A percentile compares a stretch with the other conserved stretches of the same genome.
These are phyloP conservation scores for Trichophyton benhamiae DNA, from an alignment of 2,329 filamentous ascomycete species.

Conservation along the genomic window DNA sequence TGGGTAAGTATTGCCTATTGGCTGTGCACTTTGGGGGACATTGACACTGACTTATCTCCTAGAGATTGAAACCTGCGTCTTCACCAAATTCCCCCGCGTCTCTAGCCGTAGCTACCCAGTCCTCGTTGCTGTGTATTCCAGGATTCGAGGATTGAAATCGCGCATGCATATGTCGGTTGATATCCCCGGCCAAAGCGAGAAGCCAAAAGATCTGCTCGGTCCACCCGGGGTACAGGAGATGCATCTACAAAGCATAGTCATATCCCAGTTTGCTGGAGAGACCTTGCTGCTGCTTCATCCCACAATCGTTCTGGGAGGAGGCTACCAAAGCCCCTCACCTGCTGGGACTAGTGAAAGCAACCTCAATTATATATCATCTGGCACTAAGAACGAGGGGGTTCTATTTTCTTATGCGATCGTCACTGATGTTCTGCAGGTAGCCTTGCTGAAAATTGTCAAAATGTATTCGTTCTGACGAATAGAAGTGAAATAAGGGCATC, in stretches of 20 bases:
- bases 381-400: not conserved
- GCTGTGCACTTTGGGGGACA: not conserved
- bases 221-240: not conserved
- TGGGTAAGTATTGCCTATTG: not conserved
- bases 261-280: not conserved
- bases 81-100: not conserved
- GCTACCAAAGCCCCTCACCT: not conserved
- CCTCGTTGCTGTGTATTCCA: not conserved
- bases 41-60: not conserved
- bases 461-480: not conserved
- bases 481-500: not conserved
- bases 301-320: not conserved
- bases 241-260: not conserved
- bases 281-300: not conserved
- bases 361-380: not conserved
- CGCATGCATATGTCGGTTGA: not conserved
- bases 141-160: not conserved
- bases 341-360: not conserved
- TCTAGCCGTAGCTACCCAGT: not conserved
- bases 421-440: not conserved
- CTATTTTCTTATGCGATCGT: not conserved
- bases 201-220: not conserved
- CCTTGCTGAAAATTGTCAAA: not conserved
- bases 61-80: not conserved
- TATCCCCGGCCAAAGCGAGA: not conserved